phyloP scores from a whole-genome alignment of 306 rosid species.

The Citrullus amarus region DNA sequence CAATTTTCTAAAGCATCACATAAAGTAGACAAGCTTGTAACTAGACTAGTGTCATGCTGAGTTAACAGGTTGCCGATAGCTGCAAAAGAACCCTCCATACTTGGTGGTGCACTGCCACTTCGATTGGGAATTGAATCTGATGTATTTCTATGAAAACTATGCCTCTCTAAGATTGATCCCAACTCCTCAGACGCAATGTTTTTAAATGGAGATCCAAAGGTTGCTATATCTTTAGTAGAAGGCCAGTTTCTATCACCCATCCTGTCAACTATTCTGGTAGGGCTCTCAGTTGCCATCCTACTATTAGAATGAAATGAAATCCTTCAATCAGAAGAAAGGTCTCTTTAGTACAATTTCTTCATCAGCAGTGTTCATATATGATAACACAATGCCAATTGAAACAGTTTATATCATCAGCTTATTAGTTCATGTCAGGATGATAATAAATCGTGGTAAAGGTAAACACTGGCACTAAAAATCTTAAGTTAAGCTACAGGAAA shows the following conservation, averaged over 20 bases:
- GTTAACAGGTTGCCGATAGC: constrained; percentile 29
- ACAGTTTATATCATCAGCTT: not conserved
- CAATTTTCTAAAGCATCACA: constrained; percentile 12
- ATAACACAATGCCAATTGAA: not conserved
- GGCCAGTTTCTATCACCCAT: constrained; percentile 27
- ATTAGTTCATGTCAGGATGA: not conserved
- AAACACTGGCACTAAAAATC: not conserved
- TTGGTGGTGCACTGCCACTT: constrained; percentile 67
- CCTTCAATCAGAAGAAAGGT: not conserved
- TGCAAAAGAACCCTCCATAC: constrained; percentile 52
- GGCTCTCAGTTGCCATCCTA: constrained; percentile 43
- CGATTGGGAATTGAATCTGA: constrained; percentile 29
- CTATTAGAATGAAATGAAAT: not conserved
- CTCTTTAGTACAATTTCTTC: not conserved
- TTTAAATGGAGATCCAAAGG: constrained; percentile 27
- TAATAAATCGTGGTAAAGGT: not conserved
- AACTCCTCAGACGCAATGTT: constrained; percentile 29
- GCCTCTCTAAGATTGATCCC: constrained; percentile 23
- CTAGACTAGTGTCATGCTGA: constrained; percentile 23
- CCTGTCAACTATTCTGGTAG: constrained; percentile 45
- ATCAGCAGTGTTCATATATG: not conserved
- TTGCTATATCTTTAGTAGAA: constrained; percentile 24
- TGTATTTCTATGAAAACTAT: constrained; percentile 8
- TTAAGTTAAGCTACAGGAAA: not conserved
- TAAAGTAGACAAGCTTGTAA: constrained; percentile 20